These are phyloP conservation scores for Penicillium taxi DNA, from an alignment of 495 filamentous ascomycete genomes.

Conservation along the genomic window DNA sequence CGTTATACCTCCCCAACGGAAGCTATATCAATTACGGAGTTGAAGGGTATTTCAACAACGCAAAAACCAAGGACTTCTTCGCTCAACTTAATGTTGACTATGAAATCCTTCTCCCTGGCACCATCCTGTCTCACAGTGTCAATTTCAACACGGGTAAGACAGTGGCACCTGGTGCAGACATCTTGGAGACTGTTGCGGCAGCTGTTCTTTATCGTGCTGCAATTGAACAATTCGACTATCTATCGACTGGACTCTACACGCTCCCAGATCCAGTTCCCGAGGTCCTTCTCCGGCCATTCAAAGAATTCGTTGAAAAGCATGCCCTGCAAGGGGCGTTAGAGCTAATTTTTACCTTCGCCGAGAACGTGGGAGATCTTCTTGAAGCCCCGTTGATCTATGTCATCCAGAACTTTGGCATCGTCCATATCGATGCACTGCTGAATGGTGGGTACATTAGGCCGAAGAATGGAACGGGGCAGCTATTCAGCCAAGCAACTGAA, in stretches of 20 bases:
- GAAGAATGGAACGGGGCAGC: constrained; percentile 4
- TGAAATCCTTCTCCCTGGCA: constrained; percentile 8
- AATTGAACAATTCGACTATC: constrained; percentile 7
- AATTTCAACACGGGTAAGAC: constrained; percentile 9
- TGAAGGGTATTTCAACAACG: constrained; percentile 27
- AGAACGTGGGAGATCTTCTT: constrained; percentile 6
- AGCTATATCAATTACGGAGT: constrained; percentile 39
- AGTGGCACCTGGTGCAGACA: constrained; percentile 1
- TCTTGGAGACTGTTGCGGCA: not conserved
- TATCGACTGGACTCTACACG: constrained; percentile 2
- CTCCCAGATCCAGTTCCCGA: constrained; percentile 7
- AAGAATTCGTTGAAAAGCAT: constrained; percentile 5
- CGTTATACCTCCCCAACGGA: constrained; percentile 30
- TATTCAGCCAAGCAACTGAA: constrained; percentile 4
- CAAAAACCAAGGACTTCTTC: constrained; percentile 29
- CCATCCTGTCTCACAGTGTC: not conserved
- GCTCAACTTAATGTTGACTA: constrained; percentile 18
- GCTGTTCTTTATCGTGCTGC: constrained; percentile 4
- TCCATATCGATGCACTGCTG: constrained; percentile 3
- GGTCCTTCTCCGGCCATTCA: constrained; percentile 5
- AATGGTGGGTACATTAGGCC: constrained; percentile 4
- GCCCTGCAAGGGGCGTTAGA: constrained; percentile 4
- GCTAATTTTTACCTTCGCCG: constrained; percentile 4
- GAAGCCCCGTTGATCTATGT: constrained; percentile 5
- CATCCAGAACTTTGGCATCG: constrained; percentile 6